Percentiles rank a stretch among this genome's conserved stretches.
phyloP scores from a whole-genome alignment of 2,329 filamentous ascomycete genomes.

The Ophiostoma sp. region DNA sequence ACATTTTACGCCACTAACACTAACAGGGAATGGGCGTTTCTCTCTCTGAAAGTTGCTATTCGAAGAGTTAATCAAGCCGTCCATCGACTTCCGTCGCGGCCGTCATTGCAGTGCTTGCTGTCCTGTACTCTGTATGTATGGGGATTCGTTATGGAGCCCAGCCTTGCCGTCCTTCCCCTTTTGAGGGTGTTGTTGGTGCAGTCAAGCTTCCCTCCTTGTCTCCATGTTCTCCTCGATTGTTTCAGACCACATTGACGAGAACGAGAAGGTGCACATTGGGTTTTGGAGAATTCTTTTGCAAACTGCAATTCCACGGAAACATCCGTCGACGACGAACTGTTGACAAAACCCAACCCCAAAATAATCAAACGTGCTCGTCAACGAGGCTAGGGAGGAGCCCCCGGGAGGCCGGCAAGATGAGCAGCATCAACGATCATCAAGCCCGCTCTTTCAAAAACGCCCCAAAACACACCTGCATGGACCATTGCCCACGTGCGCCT shows the following conservation, averaged over 20 bases:
- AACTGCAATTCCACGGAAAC: background rate
- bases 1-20: background rate
- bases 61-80: background rate
- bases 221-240: background rate
- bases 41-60: background rate
- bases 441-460: background rate
- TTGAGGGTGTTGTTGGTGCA: background rate
- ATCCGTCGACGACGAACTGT: background rate
- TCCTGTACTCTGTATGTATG: background rate
- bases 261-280: background rate
- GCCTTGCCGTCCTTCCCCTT: background rate
- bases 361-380: background rate
- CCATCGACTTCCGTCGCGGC: background rate
- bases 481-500: background rate
- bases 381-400: background rate
- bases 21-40: background rate
- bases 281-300: background rate
- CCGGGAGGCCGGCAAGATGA: background rate
- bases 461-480: slow-evolving; percentile 8
- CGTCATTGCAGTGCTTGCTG: background rate
- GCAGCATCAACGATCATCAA: background rate
- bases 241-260: background rate
- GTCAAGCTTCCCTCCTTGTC: background rate
- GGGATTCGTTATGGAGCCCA: background rate
- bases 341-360: background rate